Conservation (phyloP, 495 filamentous ascomycete genomes). For the Arthonia radiata region DNA sequence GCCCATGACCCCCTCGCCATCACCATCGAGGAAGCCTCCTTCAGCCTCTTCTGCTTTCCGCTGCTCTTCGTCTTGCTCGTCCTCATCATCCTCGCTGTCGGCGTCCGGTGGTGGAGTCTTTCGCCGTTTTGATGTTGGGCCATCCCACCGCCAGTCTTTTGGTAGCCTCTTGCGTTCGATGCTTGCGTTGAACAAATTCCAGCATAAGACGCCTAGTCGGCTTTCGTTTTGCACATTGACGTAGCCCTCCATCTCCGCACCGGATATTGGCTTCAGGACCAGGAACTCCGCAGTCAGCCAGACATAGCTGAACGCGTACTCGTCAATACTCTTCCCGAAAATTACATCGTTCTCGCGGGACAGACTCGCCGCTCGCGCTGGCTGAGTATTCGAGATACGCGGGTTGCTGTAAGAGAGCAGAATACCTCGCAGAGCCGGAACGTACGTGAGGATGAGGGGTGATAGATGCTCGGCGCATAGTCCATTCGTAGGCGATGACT, state of each 20-base stretch:
- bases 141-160: slow-evolving; percentile 35
- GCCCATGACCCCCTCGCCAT: no score
- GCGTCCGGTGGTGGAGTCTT: slow-evolving; percentile 3
- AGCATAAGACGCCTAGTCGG: slow-evolving; percentile 42
- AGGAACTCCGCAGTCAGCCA: slow-evolving; percentile 55
- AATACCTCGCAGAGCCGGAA: slow-evolving; percentile 41
- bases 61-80: slow-evolving; percentile 8
- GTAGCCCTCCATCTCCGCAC: slow-evolving; percentile 33
- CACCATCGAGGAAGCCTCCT: no score
- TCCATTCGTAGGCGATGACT: slow-evolving; percentile 34
- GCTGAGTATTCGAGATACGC: slow-evolving; percentile 11
- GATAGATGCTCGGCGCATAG: slow-evolving; percentile 52
- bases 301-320: slow-evolving; percentile 40
- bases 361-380: slow-evolving; percentile 17
- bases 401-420: slow-evolving; percentile 44
- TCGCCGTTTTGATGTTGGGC: no score
- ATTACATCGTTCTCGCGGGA: slow-evolving; percentile 16
- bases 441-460: slow-evolving; percentile 51
- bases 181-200: slow-evolving; percentile 52
- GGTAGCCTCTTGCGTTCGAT: slow-evolving; percentile 43
- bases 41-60: slow-evolving; percentile 6
- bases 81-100: slow-evolving; percentile 3
- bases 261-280: slow-evolving; percentile 36
- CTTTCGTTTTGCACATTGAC: slow-evolving; percentile 51
- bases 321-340: slow-evolving; percentile 30